Percentiles rank a stretch among this genome's conserved stretches.
phyloP scores from a whole-genome alignment of 257 asterid species.

The Solanum peruvianum region DNA sequence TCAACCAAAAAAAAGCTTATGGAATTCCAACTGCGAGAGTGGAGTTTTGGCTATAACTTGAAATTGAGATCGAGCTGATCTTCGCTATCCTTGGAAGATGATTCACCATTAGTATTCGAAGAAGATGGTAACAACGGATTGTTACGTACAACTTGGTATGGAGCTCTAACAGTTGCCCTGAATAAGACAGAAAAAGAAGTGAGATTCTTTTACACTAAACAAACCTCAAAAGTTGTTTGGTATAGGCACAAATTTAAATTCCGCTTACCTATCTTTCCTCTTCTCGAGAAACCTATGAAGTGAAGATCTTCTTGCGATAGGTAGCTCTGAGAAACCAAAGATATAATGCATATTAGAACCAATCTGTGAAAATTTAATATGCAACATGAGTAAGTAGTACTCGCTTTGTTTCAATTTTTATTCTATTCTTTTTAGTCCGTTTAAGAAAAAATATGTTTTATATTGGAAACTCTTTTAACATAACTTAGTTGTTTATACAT shows the following conservation, averaged over 20 bases:
- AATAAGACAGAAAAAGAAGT: background rate
- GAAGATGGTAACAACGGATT: background rate
- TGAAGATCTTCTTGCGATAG: slow-evolving; percentile 80
- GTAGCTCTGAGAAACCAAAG: slow-evolving; percentile 36
- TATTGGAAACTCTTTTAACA: background rate
- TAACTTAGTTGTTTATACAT: background rate
- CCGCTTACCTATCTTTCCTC: slow-evolving; percentile 65
- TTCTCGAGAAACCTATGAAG: slow-evolving; percentile 69
- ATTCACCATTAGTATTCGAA: background rate
- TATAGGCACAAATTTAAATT: background rate
- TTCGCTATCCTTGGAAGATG: slow-evolving; percentile 1
- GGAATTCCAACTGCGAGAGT: background rate
- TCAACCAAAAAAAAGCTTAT: background rate
- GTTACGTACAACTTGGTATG: slow-evolving; percentile 36
- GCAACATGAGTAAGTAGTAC: background rate
- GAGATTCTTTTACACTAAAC: background rate
- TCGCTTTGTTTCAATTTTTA: background rate
- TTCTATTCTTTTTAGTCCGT: background rate
- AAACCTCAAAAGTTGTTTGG: background rate
- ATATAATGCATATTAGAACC: background rate
- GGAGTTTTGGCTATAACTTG: slow-evolving; percentile 21
- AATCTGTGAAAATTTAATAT: no score
- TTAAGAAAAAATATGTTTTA: background rate
- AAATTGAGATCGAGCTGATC: slow-evolving; percentile 58
- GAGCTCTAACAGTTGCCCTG: slow-evolving; percentile 57